Percentiles rank a stretch among this genome's conserved stretches.
Conservation (phyloP, 1,284 basidiomycete species). For the Tetrapyrgos nigripes region DNA sequence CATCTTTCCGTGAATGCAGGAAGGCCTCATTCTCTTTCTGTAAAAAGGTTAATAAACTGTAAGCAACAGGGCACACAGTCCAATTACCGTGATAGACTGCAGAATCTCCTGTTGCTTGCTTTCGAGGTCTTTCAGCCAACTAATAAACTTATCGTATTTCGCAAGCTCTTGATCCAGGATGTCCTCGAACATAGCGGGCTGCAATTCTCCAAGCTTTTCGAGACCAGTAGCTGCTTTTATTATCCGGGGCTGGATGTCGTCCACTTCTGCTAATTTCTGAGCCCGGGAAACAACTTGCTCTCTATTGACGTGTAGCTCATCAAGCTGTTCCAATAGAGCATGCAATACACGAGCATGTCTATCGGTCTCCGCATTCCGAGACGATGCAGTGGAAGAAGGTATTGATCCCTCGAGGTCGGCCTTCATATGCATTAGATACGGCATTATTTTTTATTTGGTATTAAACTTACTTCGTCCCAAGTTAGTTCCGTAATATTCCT, state of each 20-base stretch:
- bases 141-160: conserved; percentile 82
- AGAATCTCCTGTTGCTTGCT: conserved; percentile 72
- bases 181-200: conserved; percentile 87
- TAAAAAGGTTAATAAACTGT: conserved; percentile 7
- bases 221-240: conserved; percentile 69
- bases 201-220: conserved; percentile 73
- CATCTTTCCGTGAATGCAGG: conserved; percentile 80
- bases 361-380: conserved; percentile 52
- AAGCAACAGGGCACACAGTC: not conserved
- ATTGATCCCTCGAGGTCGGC: conserved; percentile 70
- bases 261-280: conserved; percentile 65
- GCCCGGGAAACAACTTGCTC: conserved; percentile 72
- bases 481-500: conserved; percentile 74
- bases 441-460: conserved; percentile 11
- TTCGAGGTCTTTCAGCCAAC: conserved; percentile 67
- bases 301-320: conserved; percentile 72
- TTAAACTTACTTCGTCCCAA: conserved; percentile 66
- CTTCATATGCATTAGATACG: conserved; percentile 43
- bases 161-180: conserved; percentile 79
- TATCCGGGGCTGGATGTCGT: conserved; percentile 81
- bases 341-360: conserved; percentile 78
- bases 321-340: conserved; percentile 80
- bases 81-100: conserved; percentile 69
- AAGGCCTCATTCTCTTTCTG: conserved; percentile 82
- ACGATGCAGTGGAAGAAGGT: conserved; percentile 65